A percentile compares a stretch with the other conserved stretches of the same genome.
Evolutionary conservation across 176 grass and related monocot genomes (phyloP).

Genomic region (Phoenix roebelenii): DNA sequence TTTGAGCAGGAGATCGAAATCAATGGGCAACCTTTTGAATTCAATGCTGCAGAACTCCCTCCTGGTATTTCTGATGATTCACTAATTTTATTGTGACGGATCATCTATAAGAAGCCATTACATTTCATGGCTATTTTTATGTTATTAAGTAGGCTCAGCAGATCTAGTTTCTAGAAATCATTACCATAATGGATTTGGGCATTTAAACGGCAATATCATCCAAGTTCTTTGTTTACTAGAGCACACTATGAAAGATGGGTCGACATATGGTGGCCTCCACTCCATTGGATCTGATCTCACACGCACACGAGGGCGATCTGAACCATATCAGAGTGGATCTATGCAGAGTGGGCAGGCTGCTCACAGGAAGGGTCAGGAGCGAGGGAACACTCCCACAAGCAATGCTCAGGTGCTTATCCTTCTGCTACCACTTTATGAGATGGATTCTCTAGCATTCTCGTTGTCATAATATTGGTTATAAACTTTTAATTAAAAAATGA

Average conservation of each 20-base stretch:
- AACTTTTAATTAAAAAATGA: neutral
- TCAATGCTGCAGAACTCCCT: constrained; percentile 23
- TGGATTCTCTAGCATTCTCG: neutral
- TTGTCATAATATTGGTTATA: neutral
- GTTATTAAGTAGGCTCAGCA: too few relatives aligned
- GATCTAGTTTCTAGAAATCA: neutral
- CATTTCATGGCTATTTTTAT: too few relatives aligned
- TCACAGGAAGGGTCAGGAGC: constrained; percentile 36
- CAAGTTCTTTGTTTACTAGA: constrained; percentile 16
- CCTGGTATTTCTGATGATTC: constrained; percentile 10
- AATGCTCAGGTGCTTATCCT: constrained; percentile 36
- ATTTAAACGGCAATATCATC: neutral
- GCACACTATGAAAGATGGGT: constrained; percentile 50
- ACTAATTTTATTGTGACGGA: neutral
- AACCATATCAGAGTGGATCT: constrained; percentile 39
- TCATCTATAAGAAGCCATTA: neutral
- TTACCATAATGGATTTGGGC: neutral
- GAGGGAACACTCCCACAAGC: constrained; percentile 52
- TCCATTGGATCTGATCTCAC: constrained; percentile 92
- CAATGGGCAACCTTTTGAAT: constrained; percentile 38
- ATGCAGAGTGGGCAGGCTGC: constrained; percentile 32
- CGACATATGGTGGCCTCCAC: constrained; percentile 67
- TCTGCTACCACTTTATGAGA: neutral
- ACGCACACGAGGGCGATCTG: constrained; percentile 46
- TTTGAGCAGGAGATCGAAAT: constrained; percentile 43